phyloP scores from a whole-genome alignment of 768 basidiomycete genomes.

The Galerina sulciceps region DNA sequence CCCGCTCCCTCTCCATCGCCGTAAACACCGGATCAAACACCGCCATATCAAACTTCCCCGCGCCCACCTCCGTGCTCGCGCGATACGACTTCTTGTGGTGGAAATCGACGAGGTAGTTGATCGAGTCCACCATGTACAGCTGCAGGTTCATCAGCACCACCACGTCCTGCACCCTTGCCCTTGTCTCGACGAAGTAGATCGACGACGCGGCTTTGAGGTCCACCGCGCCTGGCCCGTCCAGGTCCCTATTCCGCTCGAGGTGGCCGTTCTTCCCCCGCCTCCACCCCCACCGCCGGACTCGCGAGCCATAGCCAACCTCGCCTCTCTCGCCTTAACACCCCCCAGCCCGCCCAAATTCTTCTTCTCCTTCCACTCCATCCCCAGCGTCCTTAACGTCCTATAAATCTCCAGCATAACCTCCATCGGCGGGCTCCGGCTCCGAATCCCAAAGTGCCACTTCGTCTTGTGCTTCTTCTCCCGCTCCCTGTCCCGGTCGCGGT shows the following conservation, averaged over 20 bases:
- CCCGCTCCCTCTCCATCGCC: constrained; percentile 51
- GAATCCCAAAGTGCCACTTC: constrained; percentile 98
- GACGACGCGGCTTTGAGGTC: constrained; percentile 72
- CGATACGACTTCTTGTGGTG: constrained; percentile 95
- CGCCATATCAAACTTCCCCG: constrained; percentile 74
- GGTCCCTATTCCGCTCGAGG: constrained; percentile 63
- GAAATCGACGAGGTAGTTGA: constrained; percentile 98
- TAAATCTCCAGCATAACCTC: constrained; percentile 99
- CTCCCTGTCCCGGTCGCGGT: constrained; percentile 38
- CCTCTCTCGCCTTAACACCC: constrained; percentile 10
- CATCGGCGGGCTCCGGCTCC: constrained; percentile 94
- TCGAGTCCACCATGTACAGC: constrained; percentile 93
- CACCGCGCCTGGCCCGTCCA: constrained; percentile 63
- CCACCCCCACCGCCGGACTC: neutral
- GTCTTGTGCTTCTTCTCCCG: constrained; percentile 74
- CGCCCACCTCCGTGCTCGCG: constrained; percentile 68
- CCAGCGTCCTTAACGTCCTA: constrained; percentile 83
- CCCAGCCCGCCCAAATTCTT: constrained; percentile 75
- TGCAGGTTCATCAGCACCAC: constrained; percentile 98
- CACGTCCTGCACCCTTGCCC: constrained; percentile 87
- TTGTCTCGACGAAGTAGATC: constrained; percentile 93
- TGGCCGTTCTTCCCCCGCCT: constrained; percentile 42
- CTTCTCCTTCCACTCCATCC: constrained; percentile 99
- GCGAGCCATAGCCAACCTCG: neutral
- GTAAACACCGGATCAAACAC: constrained; percentile 49